Percentiles rank a stretch among this genome's conserved stretches.
Evolutionary conservation across 2,329 filamentous ascomycete species (phyloP).

Genomic region (Aspergillus phoenicis): DNA sequence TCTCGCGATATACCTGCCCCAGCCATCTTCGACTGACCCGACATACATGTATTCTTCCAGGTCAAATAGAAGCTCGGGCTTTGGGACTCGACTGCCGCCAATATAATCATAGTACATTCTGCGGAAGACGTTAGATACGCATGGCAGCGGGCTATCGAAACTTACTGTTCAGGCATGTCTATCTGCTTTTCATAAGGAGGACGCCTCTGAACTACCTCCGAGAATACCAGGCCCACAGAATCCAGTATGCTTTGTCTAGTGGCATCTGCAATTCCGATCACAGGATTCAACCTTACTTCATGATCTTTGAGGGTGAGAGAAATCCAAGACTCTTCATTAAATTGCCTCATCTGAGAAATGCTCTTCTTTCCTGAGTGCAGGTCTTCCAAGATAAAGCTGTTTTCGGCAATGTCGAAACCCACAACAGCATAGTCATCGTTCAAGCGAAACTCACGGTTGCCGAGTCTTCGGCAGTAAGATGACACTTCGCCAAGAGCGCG

Average conservation of each 20-base stretch:
- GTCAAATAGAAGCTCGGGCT: conserved; percentile 9
- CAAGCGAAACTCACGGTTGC: conserved; percentile 16
- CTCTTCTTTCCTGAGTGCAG: conserved; percentile 12
- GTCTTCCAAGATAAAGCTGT: conserved; percentile 13
- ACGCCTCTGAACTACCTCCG: neutral
- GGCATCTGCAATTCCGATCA: conserved; percentile 17
- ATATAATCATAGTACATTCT: neutral
- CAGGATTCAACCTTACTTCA: conserved; percentile 8
- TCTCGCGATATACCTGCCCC: conserved; percentile 14
- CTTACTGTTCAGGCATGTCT: conserved; percentile 8
- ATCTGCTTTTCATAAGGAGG: neutral
- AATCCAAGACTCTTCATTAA: neutral
- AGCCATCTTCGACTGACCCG: conserved; percentile 17
- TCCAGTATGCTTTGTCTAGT: conserved; percentile 14
- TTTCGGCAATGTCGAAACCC: neutral
- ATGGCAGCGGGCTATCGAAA: neutral
- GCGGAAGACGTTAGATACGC: neutral
- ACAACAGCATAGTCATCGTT: conserved; percentile 21
- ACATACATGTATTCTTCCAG: conserved; percentile 15
- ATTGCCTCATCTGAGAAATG: neutral
- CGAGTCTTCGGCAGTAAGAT: conserved; percentile 13
- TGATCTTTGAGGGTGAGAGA: neutral
- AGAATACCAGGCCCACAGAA: conserved; percentile 2
- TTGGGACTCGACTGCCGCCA: neutral
- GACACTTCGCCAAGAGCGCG: conserved; percentile 15